Conservation (phyloP, 2,329 filamentous ascomycete genomes). For the Emmonsiellopsis sp. region DNA sequence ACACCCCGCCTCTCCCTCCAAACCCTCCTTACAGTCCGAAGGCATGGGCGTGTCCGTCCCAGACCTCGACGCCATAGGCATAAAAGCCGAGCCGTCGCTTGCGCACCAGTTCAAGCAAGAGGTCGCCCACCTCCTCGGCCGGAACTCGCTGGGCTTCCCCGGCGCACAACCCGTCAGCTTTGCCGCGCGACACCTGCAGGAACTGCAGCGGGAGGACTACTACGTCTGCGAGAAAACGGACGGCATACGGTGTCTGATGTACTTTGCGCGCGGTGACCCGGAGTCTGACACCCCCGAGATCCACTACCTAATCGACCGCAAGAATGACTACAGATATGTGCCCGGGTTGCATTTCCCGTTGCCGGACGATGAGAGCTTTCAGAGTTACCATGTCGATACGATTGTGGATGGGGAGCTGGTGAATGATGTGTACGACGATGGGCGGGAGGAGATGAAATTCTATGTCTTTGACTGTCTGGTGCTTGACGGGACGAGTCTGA, state of each 20-base stretch:
- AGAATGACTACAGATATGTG: slow-evolving; percentile 93
- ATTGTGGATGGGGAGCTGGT: slow-evolving; percentile 91
- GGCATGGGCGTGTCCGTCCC: slow-evolving; percentile 31
- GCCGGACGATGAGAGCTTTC: slow-evolving; percentile 48
- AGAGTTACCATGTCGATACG: slow-evolving; percentile 66
- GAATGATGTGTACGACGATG: slow-evolving; percentile 63
- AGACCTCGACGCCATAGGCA: slow-evolving; percentile 40
- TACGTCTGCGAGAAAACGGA: slow-evolving; percentile 98
- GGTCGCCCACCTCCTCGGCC: slow-evolving; percentile 65
- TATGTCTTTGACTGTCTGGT: slow-evolving; percentile 89
- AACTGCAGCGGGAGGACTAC: slow-evolving; percentile 76
- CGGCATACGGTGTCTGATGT: slow-evolving; percentile 90
- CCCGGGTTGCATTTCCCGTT: slow-evolving; percentile 72
- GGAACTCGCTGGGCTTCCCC: slow-evolving; percentile 60
- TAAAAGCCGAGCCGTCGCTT: slow-evolving; percentile 55
- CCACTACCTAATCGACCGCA: slow-evolving; percentile 92
- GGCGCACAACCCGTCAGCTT: slow-evolving; percentile 95
- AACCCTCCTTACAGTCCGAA: neutral
- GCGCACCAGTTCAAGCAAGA: slow-evolving; percentile 57
- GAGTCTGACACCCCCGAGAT: slow-evolving; percentile 56
- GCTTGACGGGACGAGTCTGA: slow-evolving; percentile 65
- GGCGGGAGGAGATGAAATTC: slow-evolving; percentile 63
- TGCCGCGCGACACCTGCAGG: slow-evolving; percentile 66
- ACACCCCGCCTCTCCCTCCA: neutral
- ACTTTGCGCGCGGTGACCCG: slow-evolving; percentile 53